These are phyloP conservation scores for Claviceps maximensis DNA, from an alignment of 2,329 filamentous ascomycete species.

Conservation along the genomic window DNA sequence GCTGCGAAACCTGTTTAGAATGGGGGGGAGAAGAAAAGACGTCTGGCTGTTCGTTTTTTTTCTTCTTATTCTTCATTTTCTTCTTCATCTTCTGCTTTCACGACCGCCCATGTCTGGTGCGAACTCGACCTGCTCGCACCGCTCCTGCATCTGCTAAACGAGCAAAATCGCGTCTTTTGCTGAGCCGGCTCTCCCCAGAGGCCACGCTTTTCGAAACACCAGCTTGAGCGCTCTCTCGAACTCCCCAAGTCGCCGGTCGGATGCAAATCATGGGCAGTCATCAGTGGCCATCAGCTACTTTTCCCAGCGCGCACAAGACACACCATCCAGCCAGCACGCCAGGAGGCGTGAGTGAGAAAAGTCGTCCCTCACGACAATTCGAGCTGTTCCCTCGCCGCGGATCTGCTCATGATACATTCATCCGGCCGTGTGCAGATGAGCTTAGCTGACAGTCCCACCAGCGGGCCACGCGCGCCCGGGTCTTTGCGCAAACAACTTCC, in stretches of 20 bases:
- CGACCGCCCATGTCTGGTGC: neutral
- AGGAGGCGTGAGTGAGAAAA: no score
- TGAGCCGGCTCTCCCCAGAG: neutral
- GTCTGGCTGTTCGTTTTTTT: neutral
- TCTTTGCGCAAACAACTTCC: no score
- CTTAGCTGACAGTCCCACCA: no score
- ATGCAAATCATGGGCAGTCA: neutral
- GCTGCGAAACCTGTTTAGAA: constrained; percentile 15
- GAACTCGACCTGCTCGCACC: neutral
- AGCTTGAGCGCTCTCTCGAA: neutral
- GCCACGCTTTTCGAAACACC: neutral
- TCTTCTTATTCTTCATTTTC: no score
- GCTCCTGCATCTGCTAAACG: neutral
- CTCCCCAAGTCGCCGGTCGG: no score
- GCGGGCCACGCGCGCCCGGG: no score
- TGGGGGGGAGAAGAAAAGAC: neutral
- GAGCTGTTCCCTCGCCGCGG: no score
- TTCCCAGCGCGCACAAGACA: neutral
- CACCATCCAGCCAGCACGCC: neutral
- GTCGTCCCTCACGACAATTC: no score
- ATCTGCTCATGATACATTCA: no score
- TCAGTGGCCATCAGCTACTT: neutral
- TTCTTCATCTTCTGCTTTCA: no score
- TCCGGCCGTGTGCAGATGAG: no score
- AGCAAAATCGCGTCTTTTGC: neutral